phyloP scores from a whole-genome alignment of 164 flowering plant genomes.

The Macadamia tetraphylla region DNA sequence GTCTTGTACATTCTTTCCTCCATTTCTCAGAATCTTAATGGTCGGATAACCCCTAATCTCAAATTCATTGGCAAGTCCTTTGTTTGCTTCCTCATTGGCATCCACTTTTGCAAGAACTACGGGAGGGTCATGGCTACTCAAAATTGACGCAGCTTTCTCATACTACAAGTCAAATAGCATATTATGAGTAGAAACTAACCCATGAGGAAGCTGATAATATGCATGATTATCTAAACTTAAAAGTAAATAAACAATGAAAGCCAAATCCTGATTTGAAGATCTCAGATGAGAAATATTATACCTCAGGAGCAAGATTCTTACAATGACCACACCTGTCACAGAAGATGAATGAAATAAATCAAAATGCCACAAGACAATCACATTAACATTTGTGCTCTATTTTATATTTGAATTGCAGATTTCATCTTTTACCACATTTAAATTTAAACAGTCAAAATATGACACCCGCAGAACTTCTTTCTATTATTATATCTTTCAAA shows the following conservation, averaged over 20 bases:
- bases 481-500: too few relatives aligned
- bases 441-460: too few relatives aligned
- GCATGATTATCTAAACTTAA: background rate
- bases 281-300: slow-evolving; percentile 15
- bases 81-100: slow-evolving; percentile 74
- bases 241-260: too few relatives aligned
- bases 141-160: slow-evolving; percentile 80
- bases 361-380: background rate
- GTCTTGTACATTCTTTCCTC: slow-evolving; percentile 66
- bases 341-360: background rate
- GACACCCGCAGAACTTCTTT: too few relatives aligned
- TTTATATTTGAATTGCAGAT: too few relatives aligned
- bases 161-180: slow-evolving; percentile 38
- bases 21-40: slow-evolving; percentile 71
- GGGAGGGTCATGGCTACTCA: slow-evolving; percentile 65
- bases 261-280: background rate
- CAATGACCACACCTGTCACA: slow-evolving; percentile 89
- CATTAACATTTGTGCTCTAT: too few relatives aligned
- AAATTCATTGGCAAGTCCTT: slow-evolving; percentile 48
- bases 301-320: slow-evolving; percentile 96
- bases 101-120: slow-evolving; percentile 79
- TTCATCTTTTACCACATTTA: too few relatives aligned
- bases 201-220: background rate
- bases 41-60: slow-evolving; percentile 80
- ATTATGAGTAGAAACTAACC: background rate